Base-by-base conservation (phyloP, 768 basidiomycete genomes). In the Rhizopogon vinicolor region DNA sequence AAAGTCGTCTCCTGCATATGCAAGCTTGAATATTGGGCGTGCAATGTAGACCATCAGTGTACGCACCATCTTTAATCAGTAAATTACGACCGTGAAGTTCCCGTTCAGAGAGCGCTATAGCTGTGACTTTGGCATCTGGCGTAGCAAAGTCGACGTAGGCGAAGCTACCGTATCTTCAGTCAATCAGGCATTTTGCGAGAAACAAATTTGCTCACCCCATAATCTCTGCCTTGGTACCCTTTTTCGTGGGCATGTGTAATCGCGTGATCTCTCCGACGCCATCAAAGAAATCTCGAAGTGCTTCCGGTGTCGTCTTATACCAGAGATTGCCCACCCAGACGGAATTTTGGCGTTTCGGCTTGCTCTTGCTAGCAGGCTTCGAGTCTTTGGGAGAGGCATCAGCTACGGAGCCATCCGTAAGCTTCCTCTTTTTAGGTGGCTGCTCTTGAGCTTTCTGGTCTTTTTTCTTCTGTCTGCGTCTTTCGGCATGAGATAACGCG, bases 271-370 rank as follows among this genome's bases (percentile, higher is more conserved):
- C 87, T 39, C 87, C 89, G 29, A 74, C 82, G 1, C 78, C 82
- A 41, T 82, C 78, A 66, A 93, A 92, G 71, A 92, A 93, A 31
- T 61, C 64, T 41, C 76, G 78, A 33, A 98, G 72, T n/a, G 86
- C 74, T 10, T 88, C 83, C 54, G 79, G 74, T 0, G 87, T 90
- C 51, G 96, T 98, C 72, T 88, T 89, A 79, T 89, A 98, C 6
- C 89, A 80, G 68, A 98, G 67, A 72, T 98, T 98, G 41, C 96
- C 96, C 31, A 98, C 89, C 96, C 96, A 98, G 45, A 98, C 78
- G 5, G 92, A 95, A 67, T 95, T 85, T 69, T 91, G 84, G 25
- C 88, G 83, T 68, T 85, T 86, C 13, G 68, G 66, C 45, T 65
- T 58, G 61, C 54, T 64, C 59, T 61, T 57, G 51, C 37, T 52